These are phyloP conservation scores for Sindora glabra DNA, from an alignment of 306 rosid genomes.

Conservation along the genomic window DNA sequence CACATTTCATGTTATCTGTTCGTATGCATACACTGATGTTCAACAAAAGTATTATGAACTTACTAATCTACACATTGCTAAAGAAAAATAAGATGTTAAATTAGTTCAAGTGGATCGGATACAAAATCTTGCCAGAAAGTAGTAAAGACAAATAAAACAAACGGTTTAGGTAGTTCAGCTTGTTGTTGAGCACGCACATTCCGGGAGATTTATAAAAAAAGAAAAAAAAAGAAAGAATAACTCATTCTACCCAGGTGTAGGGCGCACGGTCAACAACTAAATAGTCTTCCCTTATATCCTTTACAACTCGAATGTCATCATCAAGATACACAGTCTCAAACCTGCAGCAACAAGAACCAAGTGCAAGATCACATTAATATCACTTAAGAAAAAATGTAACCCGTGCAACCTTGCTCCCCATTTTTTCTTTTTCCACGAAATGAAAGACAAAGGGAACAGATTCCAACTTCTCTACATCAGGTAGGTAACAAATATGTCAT, in stretches of 20 bases:
- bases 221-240: background rate
- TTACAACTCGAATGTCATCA: constrained; percentile 64
- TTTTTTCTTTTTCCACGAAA: too few relatives aligned
- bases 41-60: background rate
- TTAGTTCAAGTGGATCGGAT: background rate
- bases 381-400: background rate
- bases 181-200: background rate
- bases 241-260: constrained; percentile 68
- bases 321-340: constrained; percentile 74
- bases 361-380: background rate
- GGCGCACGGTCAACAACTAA: constrained; percentile 76
- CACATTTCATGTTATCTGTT: background rate
- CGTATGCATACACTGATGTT: background rate
- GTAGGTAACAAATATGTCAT: too few relatives aligned
- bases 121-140: background rate
- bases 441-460: too few relatives aligned
- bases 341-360: constrained; percentile 40
- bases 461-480: too few relatives aligned
- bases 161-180: background rate
- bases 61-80: background rate
- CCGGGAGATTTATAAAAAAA: too few relatives aligned
- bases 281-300: constrained; percentile 85
- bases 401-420: background rate
- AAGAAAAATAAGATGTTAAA: background rate
- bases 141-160: background rate